A percentile compares a stretch with the other conserved stretches of the same genome.
Evolutionary conservation across 106 monocot genomes (phyloP).

Genomic region (Dioscorea alata): DNA sequence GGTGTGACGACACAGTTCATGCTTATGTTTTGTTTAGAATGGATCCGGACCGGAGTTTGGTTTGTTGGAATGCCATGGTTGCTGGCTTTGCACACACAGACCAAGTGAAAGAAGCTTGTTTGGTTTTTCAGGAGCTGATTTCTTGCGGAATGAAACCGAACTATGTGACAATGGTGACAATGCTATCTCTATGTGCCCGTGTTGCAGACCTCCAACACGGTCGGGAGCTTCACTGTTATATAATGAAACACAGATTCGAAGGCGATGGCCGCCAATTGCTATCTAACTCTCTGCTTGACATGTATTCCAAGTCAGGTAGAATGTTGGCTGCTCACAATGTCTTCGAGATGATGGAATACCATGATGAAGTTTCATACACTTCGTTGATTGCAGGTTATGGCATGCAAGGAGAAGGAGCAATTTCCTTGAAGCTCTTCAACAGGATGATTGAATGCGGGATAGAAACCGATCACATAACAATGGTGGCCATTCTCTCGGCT

Average conservation of each 20-base stretch:
- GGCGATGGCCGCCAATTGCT: constrained; percentile 20
- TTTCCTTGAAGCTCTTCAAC: constrained; percentile 45
- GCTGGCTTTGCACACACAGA: constrained; percentile 50
- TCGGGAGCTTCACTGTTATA: constrained; percentile 50
- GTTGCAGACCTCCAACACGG: constrained; percentile 51
- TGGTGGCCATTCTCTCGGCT: constrained; percentile 71
- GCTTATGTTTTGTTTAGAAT: constrained; percentile 42
- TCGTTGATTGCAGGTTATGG: constrained; percentile 78
- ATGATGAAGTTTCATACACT: constrained; percentile 69
- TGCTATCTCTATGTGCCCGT: constrained; percentile 54
- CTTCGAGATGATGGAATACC: constrained; percentile 47
- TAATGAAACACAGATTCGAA: constrained; percentile 28
- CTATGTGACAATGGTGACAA: constrained; percentile 50
- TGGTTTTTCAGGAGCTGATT: constrained; percentile 46
- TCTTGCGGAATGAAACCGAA: constrained; percentile 39
- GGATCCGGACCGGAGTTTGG: constrained; percentile 21
- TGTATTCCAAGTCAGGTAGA: constrained; percentile 75
- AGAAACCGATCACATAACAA: constrained; percentile 53
- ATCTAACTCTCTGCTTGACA: constrained; percentile 69
- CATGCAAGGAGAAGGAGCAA: constrained; percentile 55
- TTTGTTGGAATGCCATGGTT: constrained; percentile 81
- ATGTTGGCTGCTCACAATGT: constrained; percentile 38
- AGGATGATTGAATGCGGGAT: constrained; percentile 51
- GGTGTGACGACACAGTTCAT: constrained; percentile 23
- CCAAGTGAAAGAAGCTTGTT: constrained; percentile 40